phyloP scores from a whole-genome alignment of 208 protist species.

The Acanthamoeba sp. region DNA sequence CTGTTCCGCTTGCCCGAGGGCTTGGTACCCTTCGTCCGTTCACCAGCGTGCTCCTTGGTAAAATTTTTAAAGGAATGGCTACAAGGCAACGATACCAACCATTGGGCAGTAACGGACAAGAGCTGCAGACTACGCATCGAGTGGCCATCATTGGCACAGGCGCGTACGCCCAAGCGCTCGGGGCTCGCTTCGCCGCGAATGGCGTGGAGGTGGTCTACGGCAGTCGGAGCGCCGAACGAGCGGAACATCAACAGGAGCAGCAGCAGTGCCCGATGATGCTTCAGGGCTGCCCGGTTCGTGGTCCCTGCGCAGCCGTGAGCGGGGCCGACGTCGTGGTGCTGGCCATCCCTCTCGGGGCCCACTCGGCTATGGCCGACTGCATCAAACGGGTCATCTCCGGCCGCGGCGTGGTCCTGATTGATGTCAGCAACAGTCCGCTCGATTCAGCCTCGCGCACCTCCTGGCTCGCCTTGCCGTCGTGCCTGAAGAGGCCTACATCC shows the following conservation, averaged over 20 bases:
- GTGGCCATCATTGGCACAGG: conserved; percentile 34
- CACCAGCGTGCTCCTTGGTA: too few relatives aligned
- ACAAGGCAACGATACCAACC: background rate
- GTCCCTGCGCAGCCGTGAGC: conserved; percentile 41
- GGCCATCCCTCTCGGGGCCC: conserved; percentile 40
- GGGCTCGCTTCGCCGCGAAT: background rate
- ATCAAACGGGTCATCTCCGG: background rate
- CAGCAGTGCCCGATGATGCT: background rate
- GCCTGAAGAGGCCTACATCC: background rate
- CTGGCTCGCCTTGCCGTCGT: background rate
- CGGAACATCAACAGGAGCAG: background rate
- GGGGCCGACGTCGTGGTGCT: conserved; percentile 45
- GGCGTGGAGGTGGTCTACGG: conserved; percentile 4
- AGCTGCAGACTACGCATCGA: background rate
- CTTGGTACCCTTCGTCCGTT: too few relatives aligned
- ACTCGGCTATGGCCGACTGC: conserved; percentile 58
- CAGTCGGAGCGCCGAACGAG: background rate
- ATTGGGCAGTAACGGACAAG: background rate
- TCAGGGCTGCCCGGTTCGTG: background rate
- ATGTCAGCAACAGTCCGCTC: conserved; percentile 67
- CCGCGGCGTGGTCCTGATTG: conserved; percentile 29
- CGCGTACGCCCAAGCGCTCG: background rate
- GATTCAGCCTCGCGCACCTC: background rate
- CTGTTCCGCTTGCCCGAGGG: too few relatives aligned
- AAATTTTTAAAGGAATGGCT: background rate